phyloP scores from a whole-genome alignment of 768 basidiomycete species.

The Boletus tylopilopsis region DNA sequence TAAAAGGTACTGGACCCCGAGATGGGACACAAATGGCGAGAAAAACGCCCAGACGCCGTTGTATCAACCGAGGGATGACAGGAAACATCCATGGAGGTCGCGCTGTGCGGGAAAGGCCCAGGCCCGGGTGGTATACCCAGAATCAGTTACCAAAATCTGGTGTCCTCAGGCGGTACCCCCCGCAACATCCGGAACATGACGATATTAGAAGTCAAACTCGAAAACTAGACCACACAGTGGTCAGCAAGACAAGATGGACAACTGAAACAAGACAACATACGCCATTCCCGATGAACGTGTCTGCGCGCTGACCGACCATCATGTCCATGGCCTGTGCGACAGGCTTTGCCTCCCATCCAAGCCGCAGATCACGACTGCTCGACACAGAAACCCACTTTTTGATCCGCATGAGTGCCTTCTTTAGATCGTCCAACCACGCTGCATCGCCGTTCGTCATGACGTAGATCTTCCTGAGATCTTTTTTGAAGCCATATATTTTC shows the following conservation, averaged over 20 bases:
- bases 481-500: conserved; percentile 6
- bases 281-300: conserved; percentile 69
- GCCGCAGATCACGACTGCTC: conserved; percentile 51
- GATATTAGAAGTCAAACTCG: conserved; percentile 46
- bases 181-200: conserved; percentile 42
- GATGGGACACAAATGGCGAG: neutral
- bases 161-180: conserved; percentile 34
- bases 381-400: conserved; percentile 46
- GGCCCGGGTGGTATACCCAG: neutral
- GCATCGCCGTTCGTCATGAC: conserved; percentile 61
- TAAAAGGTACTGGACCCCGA: neutral
- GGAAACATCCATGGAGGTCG: neutral
- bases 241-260: neutral
- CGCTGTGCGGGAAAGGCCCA: neutral
- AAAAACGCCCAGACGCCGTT: neutral
- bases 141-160: conserved; percentile 37
- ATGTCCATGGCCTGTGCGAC: conserved; percentile 64
- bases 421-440: conserved; percentile 48
- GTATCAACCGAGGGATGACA: neutral
- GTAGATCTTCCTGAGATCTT: conserved; percentile 46
- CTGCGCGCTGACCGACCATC: conserved; percentile 60
- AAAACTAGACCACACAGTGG: conserved; percentile 32
- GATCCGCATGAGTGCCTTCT: conserved; percentile 33
- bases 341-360: conserved; percentile 53
- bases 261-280: conserved; percentile 36